Percentiles rank a stretch among this genome's conserved stretches.
Conservation (phyloP, 306 rosid genomes). For the Inga leiocalycina region DNA sequence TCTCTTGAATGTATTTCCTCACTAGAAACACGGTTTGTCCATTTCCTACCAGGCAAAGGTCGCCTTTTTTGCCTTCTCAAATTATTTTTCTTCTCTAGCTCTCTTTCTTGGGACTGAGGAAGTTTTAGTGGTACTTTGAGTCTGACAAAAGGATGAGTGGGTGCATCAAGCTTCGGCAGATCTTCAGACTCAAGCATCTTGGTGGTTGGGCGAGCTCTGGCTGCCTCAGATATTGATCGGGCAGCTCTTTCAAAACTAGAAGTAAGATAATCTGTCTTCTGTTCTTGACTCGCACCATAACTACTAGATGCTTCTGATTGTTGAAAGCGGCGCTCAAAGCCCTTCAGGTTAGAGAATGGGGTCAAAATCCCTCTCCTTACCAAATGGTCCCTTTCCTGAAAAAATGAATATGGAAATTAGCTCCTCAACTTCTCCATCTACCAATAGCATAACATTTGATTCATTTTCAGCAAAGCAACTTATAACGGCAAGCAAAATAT, state of each 20-base stretch:
- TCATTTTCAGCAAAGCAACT: constrained; percentile 2
- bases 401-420: constrained; percentile 43
- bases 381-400: constrained; percentile 91
- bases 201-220: constrained; percentile 86
- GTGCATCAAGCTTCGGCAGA: constrained; percentile 84
- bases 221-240: constrained; percentile 72
- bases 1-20: constrained; percentile 59
- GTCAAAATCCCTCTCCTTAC: constrained; percentile 89
- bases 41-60: constrained; percentile 85
- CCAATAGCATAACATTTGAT: constrained; percentile 13
- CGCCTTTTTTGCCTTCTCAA: constrained; percentile 59
- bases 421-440: constrained; percentile 23
- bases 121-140: constrained; percentile 58
- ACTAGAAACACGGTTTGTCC: constrained; percentile 65
- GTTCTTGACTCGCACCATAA: constrained; percentile 42
- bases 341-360: constrained; percentile 91
- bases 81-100: constrained; percentile 39
- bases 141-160: constrained; percentile 78
- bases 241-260: constrained; percentile 75
- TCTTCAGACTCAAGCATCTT: constrained; percentile 73
- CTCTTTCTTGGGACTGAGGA: constrained; percentile 49
- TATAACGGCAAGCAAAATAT: background rate
- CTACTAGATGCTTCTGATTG: constrained; percentile 58
- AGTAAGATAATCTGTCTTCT: constrained; percentile 48
- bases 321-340: constrained; percentile 85